Conservation (phyloP, 495 filamentous ascomycete species). For the Daldinia concentrica region DNA sequence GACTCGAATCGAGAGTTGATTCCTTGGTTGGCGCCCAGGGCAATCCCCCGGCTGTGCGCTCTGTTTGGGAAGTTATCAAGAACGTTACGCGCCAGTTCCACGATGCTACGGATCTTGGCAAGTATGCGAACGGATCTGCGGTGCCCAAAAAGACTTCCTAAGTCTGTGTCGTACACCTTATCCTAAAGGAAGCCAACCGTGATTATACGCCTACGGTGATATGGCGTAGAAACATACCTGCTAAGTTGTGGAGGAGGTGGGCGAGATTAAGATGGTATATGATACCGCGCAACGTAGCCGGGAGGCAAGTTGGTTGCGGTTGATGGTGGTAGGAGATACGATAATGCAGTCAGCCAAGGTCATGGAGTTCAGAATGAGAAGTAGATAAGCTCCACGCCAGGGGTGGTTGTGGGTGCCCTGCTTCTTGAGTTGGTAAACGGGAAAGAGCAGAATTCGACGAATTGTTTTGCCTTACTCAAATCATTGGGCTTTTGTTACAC, state of each 20-base stretch:
- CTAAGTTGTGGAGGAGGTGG: slow-evolving; percentile 11
- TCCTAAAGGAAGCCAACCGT: slow-evolving; percentile 11
- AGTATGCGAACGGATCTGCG: slow-evolving; percentile 67
- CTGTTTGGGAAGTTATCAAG: slow-evolving; percentile 87
- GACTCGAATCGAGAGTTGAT: slow-evolving; percentile 79
- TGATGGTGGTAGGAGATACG: slow-evolving; percentile 4
- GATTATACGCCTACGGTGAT: slow-evolving; percentile 35
- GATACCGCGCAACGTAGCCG: not conserved
- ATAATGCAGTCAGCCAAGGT: slow-evolving; percentile 12
- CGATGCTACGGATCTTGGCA: slow-evolving; percentile 78
- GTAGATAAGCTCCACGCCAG: slow-evolving; percentile 10
- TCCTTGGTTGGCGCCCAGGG: slow-evolving; percentile 83
- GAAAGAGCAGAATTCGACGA: slow-evolving; percentile 19
- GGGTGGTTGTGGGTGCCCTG: slow-evolving; percentile 12
- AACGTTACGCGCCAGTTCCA: slow-evolving; percentile 72
- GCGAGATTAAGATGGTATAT: slow-evolving; percentile 8
- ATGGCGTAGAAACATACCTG: slow-evolving; percentile 24
- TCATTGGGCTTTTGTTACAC: slow-evolving; percentile 27
- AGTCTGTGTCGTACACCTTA: slow-evolving; percentile 15
- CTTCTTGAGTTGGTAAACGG: slow-evolving; percentile 27
- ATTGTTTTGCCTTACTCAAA: slow-evolving; percentile 28
- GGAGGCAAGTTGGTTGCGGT: slow-evolving; percentile 5
- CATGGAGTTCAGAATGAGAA: slow-evolving; percentile 23
- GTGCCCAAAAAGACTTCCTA: slow-evolving; percentile 64
- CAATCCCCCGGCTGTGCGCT: slow-evolving; percentile 82